phyloP scores from a whole-genome alignment of 2,329 filamentous ascomycete genomes.

The Cytospora piceae region DNA sequence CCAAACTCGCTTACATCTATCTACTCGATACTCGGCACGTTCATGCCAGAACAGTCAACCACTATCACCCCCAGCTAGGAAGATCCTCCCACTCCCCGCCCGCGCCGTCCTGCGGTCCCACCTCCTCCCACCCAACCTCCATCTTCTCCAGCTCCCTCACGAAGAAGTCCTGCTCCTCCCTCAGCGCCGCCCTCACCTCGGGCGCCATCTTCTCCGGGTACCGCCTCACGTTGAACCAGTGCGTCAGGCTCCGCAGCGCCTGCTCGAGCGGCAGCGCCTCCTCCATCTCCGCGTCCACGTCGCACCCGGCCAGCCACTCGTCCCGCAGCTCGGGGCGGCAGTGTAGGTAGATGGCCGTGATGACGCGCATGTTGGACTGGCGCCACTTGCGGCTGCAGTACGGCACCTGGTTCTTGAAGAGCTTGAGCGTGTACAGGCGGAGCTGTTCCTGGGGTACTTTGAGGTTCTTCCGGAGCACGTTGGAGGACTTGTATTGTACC shows the following conservation, averaged over 20 bases:
- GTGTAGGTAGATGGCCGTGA: slow-evolving; percentile 94
- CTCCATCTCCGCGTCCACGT: slow-evolving; percentile 92
- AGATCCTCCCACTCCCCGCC: slow-evolving; percentile 36
- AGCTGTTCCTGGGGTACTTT: slow-evolving; percentile 88
- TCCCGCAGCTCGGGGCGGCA: slow-evolving; percentile 91
- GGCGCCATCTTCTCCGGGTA: slow-evolving; percentile 79
- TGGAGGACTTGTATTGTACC: slow-evolving; percentile 93
- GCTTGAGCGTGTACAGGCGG: slow-evolving; percentile 91
- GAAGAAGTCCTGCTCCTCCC: slow-evolving; percentile 81
- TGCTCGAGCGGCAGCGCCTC: slow-evolving; percentile 91
- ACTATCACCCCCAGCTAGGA: slow-evolving; percentile 23
- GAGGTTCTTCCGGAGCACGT: slow-evolving; percentile 87
- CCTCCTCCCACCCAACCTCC: slow-evolving; percentile 56
- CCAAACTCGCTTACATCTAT: neutral
- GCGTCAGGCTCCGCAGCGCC: slow-evolving; percentile 83
- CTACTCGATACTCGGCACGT: neutral
- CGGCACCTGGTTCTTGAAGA: slow-evolving; percentile 98
- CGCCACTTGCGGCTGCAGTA: slow-evolving; percentile 99
- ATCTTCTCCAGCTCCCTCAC: slow-evolving; percentile 75
- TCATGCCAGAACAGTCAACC: neutral
- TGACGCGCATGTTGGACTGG: slow-evolving; percentile 97
- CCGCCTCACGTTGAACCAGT: slow-evolving; percentile 87
- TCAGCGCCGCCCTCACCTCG: slow-evolving; percentile 60
- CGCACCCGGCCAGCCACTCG: slow-evolving; percentile 90
- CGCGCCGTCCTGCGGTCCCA: slow-evolving; percentile 39